Base-by-base conservation (phyloP, 2,329 filamentous ascomycete species). In the Cladosporium oxysporum region DNA sequence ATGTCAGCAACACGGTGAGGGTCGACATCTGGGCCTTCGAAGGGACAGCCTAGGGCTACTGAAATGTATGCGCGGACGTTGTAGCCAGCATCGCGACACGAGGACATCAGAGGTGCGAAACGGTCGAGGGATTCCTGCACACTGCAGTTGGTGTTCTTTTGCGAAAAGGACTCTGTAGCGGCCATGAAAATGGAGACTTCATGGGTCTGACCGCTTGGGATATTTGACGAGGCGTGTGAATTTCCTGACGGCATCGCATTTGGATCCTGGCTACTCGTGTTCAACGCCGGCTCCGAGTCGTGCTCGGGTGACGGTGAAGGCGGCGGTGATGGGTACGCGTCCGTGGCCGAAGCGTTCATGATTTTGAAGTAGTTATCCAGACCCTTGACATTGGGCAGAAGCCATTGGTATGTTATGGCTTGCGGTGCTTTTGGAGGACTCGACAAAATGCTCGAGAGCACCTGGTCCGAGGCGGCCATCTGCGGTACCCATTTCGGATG, bases 401-500 rank as follows among this genome's bases (percentile, higher is more conserved):
- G 87, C 81, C 92, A 95, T 66, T 91, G 91, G 76, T 93, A 95
- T 31, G 87, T 89, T 61, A 93, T 83, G 1, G 83, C 79, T 60
- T 81, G 74, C 16, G 81, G 73, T 3, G 89, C 84, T 26, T 81
- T 74, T 8, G 88, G 84, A 18, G 85, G 84, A 41, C 82, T 79
- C 50, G 84, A 78, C 14, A 92, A 82, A 62, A 93, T 81, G 72
- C 91, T 87, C 69, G 90, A 80, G 65, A 95, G 84, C 57, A 95
- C 91, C 49, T 91, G 84, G 74, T 86, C 85, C 1, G 91, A 93
- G 73, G 91, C 90, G 69, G 89, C 88, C 91, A 94, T 93, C 83
- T 95, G 92, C 3, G 92, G 92, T 59, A 93, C 89, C 86, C 90
- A 93, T 85, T 91, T 92, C 1, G 92, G 91, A 57, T 90, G 87